Conservation (phyloP, 805 yeast genomes). For the Lipomyces mesembrius region DNA sequence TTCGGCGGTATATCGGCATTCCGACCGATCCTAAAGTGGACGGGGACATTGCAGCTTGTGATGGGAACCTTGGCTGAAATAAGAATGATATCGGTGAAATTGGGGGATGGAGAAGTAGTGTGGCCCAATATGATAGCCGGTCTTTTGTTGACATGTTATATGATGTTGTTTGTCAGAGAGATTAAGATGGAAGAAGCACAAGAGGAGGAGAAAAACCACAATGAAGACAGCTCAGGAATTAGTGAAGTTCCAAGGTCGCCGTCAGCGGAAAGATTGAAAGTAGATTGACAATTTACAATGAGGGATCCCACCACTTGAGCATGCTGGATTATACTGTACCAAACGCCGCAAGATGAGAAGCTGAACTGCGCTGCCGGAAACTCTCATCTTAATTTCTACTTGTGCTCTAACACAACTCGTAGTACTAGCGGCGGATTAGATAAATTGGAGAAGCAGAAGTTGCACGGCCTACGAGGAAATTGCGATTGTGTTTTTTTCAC, state of each 20-base stretch:
- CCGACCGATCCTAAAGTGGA: conserved; percentile 7
- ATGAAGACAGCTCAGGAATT: neutral
- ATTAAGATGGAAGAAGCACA: neutral
- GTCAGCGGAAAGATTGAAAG: neutral
- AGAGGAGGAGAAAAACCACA: neutral
- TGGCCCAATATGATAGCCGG: conserved; percentile 11
- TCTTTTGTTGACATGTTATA: neutral
- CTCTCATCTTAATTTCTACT: no score
- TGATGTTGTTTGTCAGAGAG: no score
- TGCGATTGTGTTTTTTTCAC: no score
- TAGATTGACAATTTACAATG: neutral
- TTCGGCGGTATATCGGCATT: conserved; percentile 8
- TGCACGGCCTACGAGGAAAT: no score
- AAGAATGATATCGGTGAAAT: conserved; percentile 3
- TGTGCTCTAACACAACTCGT: no score
- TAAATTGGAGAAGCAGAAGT: no score
- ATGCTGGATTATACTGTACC: no score
- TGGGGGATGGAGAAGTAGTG: conserved; percentile 4
- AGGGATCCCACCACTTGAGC: no score
- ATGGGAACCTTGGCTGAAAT: conserved; percentile 1
- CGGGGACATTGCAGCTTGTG: conserved; percentile 11
- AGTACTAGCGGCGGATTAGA: no score
- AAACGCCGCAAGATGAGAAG: no score
- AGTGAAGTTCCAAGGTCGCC: neutral
- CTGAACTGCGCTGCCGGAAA: no score